These are phyloP conservation scores for Leishmania lainsoni DNA, from an alignment of 208 protist species.

Conservation along the genomic window DNA sequence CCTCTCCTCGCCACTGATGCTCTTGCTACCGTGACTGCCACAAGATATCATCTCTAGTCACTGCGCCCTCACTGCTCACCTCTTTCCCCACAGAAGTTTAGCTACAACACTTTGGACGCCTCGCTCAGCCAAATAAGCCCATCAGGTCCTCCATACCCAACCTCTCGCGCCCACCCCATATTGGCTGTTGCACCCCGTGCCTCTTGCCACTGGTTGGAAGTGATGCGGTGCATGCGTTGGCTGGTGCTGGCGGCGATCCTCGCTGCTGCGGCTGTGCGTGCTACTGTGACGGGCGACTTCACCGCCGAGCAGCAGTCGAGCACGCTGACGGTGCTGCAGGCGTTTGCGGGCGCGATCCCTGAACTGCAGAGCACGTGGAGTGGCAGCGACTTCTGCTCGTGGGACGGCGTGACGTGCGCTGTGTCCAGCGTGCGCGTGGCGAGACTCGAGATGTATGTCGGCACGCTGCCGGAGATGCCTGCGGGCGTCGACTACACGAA, in stretches of 20 bases:
- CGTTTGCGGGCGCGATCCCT: slow-evolving; percentile 8
- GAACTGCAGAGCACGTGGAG: not conserved
- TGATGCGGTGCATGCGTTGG: not conserved
- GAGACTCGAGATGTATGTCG: not conserved
- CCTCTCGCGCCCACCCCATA: not conserved
- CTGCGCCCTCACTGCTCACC: not conserved
- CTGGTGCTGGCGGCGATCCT: too few relatives aligned
- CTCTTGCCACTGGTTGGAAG: not conserved
- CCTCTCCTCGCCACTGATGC: not conserved
- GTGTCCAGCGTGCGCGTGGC: not conserved
- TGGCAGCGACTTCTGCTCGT: slow-evolving; percentile 15
- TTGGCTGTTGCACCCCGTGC: not conserved
- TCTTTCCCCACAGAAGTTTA: not conserved
- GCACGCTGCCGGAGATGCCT: slow-evolving; percentile 17
- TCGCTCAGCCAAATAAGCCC: not conserved
- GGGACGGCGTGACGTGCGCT: not conserved
- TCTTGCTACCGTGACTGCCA: not conserved
- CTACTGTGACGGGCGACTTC: not conserved
- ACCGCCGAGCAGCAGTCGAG: slow-evolving; percentile 4
- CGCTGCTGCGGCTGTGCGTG: not conserved
- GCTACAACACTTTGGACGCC: too few relatives aligned
- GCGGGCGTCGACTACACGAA: slow-evolving; percentile 6
- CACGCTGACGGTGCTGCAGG: slow-evolving; percentile 6
- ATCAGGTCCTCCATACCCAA: not conserved
- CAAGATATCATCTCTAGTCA: not conserved